phyloP scores from a whole-genome alignment of 1,139 yeast genomes.

The Candida pseudoviswanathii region DNA sequence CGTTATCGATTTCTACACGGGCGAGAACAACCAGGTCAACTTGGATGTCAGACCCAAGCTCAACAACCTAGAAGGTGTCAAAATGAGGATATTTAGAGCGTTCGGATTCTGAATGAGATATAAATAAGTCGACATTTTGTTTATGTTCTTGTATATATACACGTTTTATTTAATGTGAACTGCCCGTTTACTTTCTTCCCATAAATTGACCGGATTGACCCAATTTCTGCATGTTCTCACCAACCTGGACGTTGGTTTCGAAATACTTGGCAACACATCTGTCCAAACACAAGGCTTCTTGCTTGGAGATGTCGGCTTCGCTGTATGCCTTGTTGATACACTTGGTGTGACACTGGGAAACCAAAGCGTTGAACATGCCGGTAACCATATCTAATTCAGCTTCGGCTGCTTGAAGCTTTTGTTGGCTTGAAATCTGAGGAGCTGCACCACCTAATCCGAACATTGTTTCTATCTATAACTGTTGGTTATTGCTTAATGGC shows the following conservation, averaged over 20 bases:
- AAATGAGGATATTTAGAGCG: constrained; percentile 62
- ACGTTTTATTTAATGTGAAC: not conserved
- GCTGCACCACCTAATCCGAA: constrained; percentile 86
- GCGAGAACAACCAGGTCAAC: constrained; percentile 58
- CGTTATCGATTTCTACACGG: constrained; percentile 89
- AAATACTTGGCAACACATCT: constrained; percentile 97
- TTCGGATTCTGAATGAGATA: constrained; percentile 40
- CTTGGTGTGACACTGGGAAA: constrained; percentile 85
- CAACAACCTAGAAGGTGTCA: constrained; percentile 77
- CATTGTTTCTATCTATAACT: constrained; percentile 23
- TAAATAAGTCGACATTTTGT: constrained; percentile 2
- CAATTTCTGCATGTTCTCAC: constrained; percentile 82
- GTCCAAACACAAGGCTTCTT: constrained; percentile 89
- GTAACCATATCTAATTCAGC: constrained; percentile 97
- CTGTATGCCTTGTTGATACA: constrained; percentile 71
- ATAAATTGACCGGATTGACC: constrained; percentile 60
- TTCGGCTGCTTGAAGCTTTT: constrained; percentile 72
- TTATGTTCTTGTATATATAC: constrained; percentile 7
- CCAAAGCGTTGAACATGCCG: constrained; percentile 89
- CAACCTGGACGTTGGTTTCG: constrained; percentile 94
- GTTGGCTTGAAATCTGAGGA: constrained; percentile 73
- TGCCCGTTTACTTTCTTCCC: constrained; percentile 41
- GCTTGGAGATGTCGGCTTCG: constrained; percentile 80
- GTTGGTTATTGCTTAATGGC: constrained; percentile 23
- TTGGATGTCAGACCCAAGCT: constrained; percentile 92